Percentiles rank a stretch among this genome's conserved stretches.
phyloP scores from a whole-genome alignment of 257 asterid genomes.

The Nyctanthes arbortristis region DNA sequence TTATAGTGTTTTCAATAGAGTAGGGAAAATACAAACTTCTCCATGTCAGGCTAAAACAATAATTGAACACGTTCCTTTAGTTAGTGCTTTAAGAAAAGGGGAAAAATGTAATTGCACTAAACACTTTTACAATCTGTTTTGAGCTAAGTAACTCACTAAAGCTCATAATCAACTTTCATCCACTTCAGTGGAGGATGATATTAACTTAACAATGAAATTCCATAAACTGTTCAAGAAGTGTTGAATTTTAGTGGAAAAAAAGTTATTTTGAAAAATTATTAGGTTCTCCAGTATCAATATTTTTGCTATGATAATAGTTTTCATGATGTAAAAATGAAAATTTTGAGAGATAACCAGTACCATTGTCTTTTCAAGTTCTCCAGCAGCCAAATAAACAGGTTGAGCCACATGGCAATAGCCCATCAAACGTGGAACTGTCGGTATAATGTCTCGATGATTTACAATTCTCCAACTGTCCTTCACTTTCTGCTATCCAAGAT shows the following conservation, averaged over 20 bases:
- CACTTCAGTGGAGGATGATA: neutral
- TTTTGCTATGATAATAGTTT: neutral
- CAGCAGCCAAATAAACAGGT: slow-evolving; percentile 79
- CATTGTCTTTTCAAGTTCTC: slow-evolving; percentile 43
- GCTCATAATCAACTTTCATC: neutral
- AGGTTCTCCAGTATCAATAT: neutral
- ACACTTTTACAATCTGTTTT: neutral
- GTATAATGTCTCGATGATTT: slow-evolving; percentile 95
- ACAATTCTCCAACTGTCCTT: slow-evolving; percentile 95
- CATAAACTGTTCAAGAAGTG: neutral
- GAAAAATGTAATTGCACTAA: neutral
- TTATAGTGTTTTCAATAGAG: neutral
- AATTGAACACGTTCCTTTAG: neutral
- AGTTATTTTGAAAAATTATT: neutral
- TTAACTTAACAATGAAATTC: neutral
- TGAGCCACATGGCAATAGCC: slow-evolving; percentile 99
- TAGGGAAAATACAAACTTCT: neutral
- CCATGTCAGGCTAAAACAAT: neutral
- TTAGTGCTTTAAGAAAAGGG: too few species aligned
- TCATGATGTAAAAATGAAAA: neutral
- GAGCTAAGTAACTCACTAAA: neutral
- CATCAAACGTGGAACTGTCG: slow-evolving; percentile 98
- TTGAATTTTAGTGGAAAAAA: neutral
- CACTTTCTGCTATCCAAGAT: slow-evolving; percentile 60
- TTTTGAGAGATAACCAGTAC: slow-evolving; percentile 36